phyloP scores from a whole-genome alignment of 345 rosid species.

The Pistacia integerrima region DNA sequence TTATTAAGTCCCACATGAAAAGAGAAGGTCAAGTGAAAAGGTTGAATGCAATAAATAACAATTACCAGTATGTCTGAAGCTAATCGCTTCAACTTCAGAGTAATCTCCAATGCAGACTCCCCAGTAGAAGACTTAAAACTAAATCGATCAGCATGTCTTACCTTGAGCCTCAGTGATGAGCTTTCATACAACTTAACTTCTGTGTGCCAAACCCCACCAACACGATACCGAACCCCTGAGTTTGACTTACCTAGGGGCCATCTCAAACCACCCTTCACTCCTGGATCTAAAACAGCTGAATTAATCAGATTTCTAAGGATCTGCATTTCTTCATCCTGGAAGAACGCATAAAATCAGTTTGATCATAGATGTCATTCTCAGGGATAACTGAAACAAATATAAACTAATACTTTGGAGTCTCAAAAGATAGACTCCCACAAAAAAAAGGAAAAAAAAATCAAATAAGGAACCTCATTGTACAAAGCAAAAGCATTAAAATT shows the following conservation, averaged over 20 bases:
- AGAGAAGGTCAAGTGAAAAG: neutral
- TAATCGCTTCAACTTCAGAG: constrained; percentile 49
- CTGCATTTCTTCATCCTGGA: constrained; percentile 66
- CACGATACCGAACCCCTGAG: constrained; percentile 42
- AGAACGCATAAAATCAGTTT: constrained; percentile 6
- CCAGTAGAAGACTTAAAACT: constrained; percentile 50
- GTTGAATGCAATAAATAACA: neutral
- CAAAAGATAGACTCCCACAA: too few species aligned
- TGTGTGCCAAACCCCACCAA: constrained; percentile 54
- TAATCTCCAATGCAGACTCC: constrained; percentile 40
- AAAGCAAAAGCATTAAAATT: neutral
- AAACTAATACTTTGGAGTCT: neutral
- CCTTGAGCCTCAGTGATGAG: constrained; percentile 46
- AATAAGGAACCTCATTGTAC: too few species aligned
- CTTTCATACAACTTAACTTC: constrained; percentile 35
- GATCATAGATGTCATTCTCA: neutral
- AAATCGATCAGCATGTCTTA: constrained; percentile 55
- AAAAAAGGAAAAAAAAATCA: too few species aligned
- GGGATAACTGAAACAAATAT: neutral
- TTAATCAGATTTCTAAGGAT: constrained; percentile 44
- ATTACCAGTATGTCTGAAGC: constrained; percentile 38
- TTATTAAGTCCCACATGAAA: neutral
- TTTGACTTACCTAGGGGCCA: constrained; percentile 56
- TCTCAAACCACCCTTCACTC: constrained; percentile 69
- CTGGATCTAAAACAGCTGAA: constrained; percentile 56